These are phyloP conservation scores for Myxozyma melibiosi DNA, from an alignment of 805 yeast species.

Conservation along the genomic window DNA sequence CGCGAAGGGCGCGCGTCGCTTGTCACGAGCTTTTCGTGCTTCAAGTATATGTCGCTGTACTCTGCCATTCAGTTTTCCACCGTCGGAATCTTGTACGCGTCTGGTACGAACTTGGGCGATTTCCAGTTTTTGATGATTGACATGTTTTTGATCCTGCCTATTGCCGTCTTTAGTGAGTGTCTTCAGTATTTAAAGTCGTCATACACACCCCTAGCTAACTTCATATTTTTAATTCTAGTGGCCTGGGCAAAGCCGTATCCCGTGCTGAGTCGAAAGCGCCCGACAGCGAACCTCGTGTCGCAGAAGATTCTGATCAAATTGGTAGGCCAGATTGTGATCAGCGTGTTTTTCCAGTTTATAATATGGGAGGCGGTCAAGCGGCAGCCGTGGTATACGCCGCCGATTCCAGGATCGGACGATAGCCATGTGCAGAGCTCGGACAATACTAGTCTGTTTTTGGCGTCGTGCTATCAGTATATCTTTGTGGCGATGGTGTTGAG, in stretches of 20 bases:
- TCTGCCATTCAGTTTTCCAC: conserved; percentile 95
- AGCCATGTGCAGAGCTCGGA: conserved; percentile 83
- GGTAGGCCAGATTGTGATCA: conserved; percentile 69
- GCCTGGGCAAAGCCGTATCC: conserved; percentile 90
- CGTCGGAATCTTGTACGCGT: conserved; percentile 77
- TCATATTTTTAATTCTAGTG: conserved; percentile 47
- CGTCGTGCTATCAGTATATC: conserved; percentile 86
- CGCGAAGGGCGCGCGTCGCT: conserved; percentile 93
- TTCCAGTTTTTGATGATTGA: conserved; percentile 96
- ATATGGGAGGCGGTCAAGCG: conserved; percentile 64
- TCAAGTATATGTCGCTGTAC: conserved; percentile 96
- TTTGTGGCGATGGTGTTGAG: conserved; percentile 80
- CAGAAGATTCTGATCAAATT: conserved; percentile 84
- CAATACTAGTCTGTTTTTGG: conserved; percentile 80
- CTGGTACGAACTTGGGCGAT: conserved; percentile 94
- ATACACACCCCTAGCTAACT: conserved; percentile 37
- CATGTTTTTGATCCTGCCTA: conserved; percentile 83
- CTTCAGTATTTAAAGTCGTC: not conserved
- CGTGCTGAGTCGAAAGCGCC: conserved; percentile 66
- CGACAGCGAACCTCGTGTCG: conserved; percentile 91
- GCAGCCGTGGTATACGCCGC: conserved; percentile 66
- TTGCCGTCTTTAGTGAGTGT: conserved; percentile 68
- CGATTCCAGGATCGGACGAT: conserved; percentile 64
- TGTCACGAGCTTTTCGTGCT: conserved; percentile 94
- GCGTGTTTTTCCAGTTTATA: conserved; percentile 64